Evolutionary conservation across 2,329 filamentous ascomycete genomes (phyloP).

Genomic region (Ambrosiella cleistominuta): DNA sequence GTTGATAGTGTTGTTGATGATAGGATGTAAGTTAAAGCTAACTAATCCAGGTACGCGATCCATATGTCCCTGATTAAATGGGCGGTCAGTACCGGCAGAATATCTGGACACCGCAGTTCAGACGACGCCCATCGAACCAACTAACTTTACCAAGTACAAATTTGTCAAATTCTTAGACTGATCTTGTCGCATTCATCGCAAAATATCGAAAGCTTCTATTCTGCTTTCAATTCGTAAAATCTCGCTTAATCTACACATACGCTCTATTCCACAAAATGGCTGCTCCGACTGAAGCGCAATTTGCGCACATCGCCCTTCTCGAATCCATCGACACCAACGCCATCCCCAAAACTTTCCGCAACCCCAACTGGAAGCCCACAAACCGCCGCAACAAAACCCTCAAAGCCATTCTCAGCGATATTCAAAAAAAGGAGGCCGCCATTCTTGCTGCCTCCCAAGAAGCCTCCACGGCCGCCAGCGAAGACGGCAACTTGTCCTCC

Average conservation of each 20-base stretch:
- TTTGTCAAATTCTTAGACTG: background rate
- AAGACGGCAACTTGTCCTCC: conserved; percentile 36
- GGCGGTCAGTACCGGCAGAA: conserved; percentile 13
- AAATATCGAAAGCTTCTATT: too few species aligned
- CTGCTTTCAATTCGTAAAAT: too few species aligned
- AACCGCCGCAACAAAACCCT: conserved; percentile 97
- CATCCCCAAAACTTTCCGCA: conserved; percentile 78
- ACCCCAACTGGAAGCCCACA: conserved; percentile 74
- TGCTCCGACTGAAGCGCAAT: conserved; percentile 52
- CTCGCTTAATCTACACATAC: background rate
- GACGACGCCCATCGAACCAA: background rate
- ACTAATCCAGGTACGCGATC: background rate
- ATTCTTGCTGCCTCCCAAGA: conserved; percentile 63
- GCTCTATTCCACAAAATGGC: conserved; percentile 36
- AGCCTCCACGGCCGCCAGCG: conserved; percentile 55
- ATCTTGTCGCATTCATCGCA: background rate
- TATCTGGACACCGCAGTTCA: background rate
- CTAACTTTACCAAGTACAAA: background rate
- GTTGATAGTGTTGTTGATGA: background rate
- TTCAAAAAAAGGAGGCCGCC: conserved; percentile 76
- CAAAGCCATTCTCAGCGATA: conserved; percentile 87
- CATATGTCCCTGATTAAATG: background rate
- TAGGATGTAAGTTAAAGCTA: background rate
- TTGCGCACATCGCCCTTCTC: conserved; percentile 71
- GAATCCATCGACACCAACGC: conserved; percentile 83